phyloP scores from a whole-genome alignment of 1,139 yeast species.

The Debaryomycetaceae sp. region DNA sequence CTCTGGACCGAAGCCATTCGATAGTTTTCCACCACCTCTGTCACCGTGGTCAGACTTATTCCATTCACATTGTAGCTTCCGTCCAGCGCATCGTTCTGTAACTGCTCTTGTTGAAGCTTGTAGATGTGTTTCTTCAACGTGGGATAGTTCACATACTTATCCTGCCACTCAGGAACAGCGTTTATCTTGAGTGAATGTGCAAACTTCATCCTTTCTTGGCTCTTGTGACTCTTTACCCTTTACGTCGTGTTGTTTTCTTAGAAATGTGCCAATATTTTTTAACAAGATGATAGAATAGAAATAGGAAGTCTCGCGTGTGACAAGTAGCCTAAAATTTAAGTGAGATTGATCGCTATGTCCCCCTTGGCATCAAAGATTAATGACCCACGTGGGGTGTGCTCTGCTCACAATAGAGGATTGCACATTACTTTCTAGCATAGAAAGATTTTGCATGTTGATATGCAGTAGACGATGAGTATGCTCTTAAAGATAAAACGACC shows the following conservation, averaged over 20 bases:
- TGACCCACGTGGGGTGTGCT: slow-evolving; percentile 2
- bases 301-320: slow-evolving; percentile 8
- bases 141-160: slow-evolving; percentile 63
- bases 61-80: slow-evolving; percentile 19
- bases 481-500: background rate
- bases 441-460: background rate
- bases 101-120: slow-evolving; percentile 37
- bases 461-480: background rate
- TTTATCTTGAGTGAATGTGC: slow-evolving; percentile 71
- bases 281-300: background rate
- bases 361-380: background rate
- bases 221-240: background rate
- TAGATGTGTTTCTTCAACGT: slow-evolving; percentile 61
- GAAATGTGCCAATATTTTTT: background rate
- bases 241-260: background rate
- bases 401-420: background rate
- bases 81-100: slow-evolving; percentile 22
- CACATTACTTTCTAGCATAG: background rate
- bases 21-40: slow-evolving; percentile 22
- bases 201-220: slow-evolving; percentile 54
- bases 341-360: background rate
- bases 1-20: background rate
- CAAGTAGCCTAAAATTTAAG: slow-evolving; percentile 2
- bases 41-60: slow-evolving; percentile 21
- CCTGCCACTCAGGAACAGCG: slow-evolving; percentile 81